A percentile compares a stretch with the other conserved stretches of the same genome.
phyloP scores from a whole-genome alignment of 768 basidiomycete genomes.

The Terana coerulea region DNA sequence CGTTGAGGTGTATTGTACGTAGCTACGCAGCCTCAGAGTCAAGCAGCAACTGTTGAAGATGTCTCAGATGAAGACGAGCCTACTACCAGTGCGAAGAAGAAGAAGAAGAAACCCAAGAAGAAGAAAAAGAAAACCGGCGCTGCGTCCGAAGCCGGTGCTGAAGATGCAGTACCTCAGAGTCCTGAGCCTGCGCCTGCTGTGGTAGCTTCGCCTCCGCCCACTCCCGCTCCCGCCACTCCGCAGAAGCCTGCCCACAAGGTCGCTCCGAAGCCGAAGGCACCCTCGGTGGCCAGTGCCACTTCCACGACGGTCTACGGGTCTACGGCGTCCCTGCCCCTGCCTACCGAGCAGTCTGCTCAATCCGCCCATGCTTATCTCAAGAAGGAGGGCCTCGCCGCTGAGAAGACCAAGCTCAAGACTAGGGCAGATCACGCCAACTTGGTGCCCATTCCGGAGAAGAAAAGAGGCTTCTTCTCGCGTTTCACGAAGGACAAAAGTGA shows the following conservation, averaged over 20 bases:
- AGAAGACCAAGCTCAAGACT: slow-evolving; percentile 69
- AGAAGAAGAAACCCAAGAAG: slow-evolving; percentile 76
- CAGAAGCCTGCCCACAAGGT: slow-evolving; percentile 8
- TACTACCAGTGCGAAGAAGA: slow-evolving; percentile 52
- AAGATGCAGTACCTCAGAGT: slow-evolving; percentile 47
- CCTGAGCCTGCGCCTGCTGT: slow-evolving; percentile 14
- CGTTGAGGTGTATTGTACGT: not conserved
- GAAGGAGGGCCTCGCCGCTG: slow-evolving; percentile 37
- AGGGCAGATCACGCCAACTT: slow-evolving; percentile 55
- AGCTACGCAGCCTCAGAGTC: slow-evolving; percentile 25
- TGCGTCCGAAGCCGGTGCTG: slow-evolving; percentile 56
- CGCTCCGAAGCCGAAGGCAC: slow-evolving; percentile 3
- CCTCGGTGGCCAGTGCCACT: slow-evolving; percentile 17
- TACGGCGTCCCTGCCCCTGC: slow-evolving; percentile 37
- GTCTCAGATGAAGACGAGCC: slow-evolving; percentile 66
- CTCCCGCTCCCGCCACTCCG: slow-evolving; percentile 1
- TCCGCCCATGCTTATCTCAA: slow-evolving; percentile 71
- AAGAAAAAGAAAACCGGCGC: slow-evolving; percentile 53
- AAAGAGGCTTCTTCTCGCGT: slow-evolving; percentile 49
- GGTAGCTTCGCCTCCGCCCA: not conserved
- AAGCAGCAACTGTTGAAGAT: slow-evolving; percentile 62
- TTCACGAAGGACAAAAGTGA: slow-evolving; percentile 38
- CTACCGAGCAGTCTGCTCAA: slow-evolving; percentile 53
- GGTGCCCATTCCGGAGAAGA: slow-evolving; percentile 40
- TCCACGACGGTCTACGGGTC: slow-evolving; percentile 28